phyloP scores from a whole-genome alignment of 2,329 filamentous ascomycete genomes.

The Hypoxylon sp. region DNA sequence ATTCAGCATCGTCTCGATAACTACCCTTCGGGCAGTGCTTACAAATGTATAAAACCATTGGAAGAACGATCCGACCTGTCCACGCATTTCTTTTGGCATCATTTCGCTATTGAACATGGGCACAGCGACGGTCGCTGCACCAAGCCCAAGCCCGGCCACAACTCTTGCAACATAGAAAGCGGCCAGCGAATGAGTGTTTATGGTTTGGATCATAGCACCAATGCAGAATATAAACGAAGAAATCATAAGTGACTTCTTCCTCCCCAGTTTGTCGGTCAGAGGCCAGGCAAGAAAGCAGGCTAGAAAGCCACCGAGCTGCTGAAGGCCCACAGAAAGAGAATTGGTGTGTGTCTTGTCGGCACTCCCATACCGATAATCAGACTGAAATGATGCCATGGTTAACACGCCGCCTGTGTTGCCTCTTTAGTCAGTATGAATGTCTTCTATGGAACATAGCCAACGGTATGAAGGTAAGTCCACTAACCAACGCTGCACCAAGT shows the following conservation, averaged over 20 bases:
- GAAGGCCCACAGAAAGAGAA: constrained; percentile 53
- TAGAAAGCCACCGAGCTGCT: constrained; percentile 55
- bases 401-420: constrained; percentile 53
- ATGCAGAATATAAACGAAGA: constrained; percentile 61
- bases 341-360: constrained; percentile 49
- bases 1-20: constrained; percentile 1
- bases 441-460: neutral
- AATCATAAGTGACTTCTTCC: constrained; percentile 54
- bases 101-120: constrained; percentile 60
- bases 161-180: constrained; percentile 55
- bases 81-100: constrained; percentile 61
- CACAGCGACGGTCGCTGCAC: constrained; percentile 56
- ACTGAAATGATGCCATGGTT: constrained; percentile 51
- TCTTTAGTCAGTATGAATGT: constrained; percentile 24
- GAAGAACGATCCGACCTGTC: constrained; percentile 65
- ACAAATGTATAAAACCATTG: constrained; percentile 62
- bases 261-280: constrained; percentile 51
- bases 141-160: constrained; percentile 54
- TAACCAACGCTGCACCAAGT: constrained; percentile 47
- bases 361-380: constrained; percentile 51
- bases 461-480: constrained; percentile 15
- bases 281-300: constrained; percentile 55
- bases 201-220: constrained; percentile 60
- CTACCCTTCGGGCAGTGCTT: neutral
- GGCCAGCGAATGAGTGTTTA: constrained; percentile 58